Percentiles rank a stretch among this genome's conserved stretches.
Conservation (phyloP, 192 early-diverging fungal genomes). For the Kappamyces sp. region DNA sequence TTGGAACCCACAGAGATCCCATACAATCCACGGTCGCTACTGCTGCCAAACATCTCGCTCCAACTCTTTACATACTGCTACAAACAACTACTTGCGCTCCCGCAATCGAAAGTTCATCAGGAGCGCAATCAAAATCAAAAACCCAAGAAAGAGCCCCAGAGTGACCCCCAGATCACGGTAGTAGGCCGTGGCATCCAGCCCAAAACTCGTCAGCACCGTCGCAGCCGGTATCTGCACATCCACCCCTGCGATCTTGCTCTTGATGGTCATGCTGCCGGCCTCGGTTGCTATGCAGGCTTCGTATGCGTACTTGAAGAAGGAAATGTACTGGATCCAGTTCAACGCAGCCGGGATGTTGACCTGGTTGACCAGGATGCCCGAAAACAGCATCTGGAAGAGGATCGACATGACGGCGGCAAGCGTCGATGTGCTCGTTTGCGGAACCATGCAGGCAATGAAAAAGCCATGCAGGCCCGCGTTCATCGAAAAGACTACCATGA, state of each 20-base stretch:
- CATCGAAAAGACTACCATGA: constrained; percentile 60
- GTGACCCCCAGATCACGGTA: constrained; percentile 27
- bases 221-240: constrained; percentile 25
- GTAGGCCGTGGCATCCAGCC: constrained; percentile 33
- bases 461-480: constrained; percentile 58
- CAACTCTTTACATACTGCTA: no score
- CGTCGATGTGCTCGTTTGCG: constrained; percentile 51
- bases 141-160: constrained; percentile 25
- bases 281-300: constrained; percentile 70
- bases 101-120: constrained; percentile 22
- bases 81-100: constrained; percentile 15
- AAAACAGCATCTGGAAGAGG: constrained; percentile 73
- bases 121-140: constrained; percentile 25
- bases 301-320: constrained; percentile 67
- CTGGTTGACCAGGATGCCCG: constrained; percentile 67
- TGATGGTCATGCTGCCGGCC: constrained; percentile 25
- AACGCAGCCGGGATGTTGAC: constrained; percentile 47
- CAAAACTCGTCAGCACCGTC: constrained; percentile 37
- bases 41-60: no score
- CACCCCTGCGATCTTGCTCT: constrained; percentile 32
- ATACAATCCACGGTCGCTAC: not conserved
- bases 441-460: constrained; percentile 49
- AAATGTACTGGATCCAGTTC: constrained; percentile 65
- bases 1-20: not conserved
- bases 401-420: constrained; percentile 58